phyloP scores from a whole-genome alignment of 2,329 filamentous ascomycete species.

The Arthrobotrys conoides region DNA sequence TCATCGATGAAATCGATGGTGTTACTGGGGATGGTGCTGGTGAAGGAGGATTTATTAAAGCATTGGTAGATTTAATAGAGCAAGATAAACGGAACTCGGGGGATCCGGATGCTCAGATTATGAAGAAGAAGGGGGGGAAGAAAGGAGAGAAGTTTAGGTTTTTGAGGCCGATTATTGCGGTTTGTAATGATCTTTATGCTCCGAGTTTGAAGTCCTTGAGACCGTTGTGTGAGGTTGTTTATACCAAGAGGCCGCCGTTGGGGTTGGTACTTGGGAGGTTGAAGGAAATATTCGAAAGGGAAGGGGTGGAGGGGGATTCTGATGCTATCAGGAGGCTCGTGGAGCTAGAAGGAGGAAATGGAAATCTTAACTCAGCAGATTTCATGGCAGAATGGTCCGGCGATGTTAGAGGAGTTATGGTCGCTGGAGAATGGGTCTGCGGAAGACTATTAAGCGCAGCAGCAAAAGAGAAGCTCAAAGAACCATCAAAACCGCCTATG shows the following conservation, averaged over 20 bases:
- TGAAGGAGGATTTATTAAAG: conserved; percentile 95
- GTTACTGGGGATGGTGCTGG: conserved; percentile 78
- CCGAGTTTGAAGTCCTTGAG: conserved; percentile 86
- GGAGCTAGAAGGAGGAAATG: conserved; percentile 84
- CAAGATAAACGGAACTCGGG: conserved; percentile 85
- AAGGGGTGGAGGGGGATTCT: conserved; percentile 87
- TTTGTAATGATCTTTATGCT: conserved; percentile 98
- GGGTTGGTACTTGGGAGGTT: conserved; percentile 87
- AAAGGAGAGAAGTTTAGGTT: conserved; percentile 90
- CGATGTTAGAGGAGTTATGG: conserved; percentile 85
- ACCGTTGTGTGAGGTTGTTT: conserved; percentile 91
- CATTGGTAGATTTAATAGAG: conserved; percentile 88
- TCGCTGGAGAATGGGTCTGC: conserved; percentile 88
- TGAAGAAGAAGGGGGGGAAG: conserved; percentile 73
- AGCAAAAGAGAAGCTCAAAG: conserved; percentile 16
- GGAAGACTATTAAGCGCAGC: conserved; percentile 73
- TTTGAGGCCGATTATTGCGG: conserved; percentile 88
- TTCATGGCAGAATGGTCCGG: conserved; percentile 67
- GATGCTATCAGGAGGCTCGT: conserved; percentile 89
- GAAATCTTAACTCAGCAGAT: conserved; percentile 75
- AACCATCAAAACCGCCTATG: conserved; percentile 66
- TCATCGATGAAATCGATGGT: conserved; percentile 97
- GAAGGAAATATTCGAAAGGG: conserved; percentile 86
- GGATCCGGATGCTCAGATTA: conserved; percentile 63
- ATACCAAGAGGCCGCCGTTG: conserved; percentile 88